phyloP scores from a whole-genome alignment of 495 filamentous ascomycete genomes.

The Neurospora hispaniola region DNA sequence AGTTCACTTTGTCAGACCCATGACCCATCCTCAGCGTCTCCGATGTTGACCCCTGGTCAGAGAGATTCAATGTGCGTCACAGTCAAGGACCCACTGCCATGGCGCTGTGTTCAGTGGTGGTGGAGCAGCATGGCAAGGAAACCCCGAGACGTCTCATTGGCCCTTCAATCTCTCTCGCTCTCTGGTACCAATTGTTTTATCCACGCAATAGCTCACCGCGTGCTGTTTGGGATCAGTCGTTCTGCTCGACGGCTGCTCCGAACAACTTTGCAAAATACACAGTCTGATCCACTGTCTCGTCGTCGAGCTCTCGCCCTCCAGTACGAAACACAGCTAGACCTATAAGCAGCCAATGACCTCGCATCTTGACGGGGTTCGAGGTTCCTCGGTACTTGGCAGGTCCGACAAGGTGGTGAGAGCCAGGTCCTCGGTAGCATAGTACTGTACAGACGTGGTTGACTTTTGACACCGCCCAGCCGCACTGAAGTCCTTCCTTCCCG shows the following conservation, averaged over 20 bases:
- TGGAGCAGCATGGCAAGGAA: neutral
- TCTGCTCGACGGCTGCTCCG: neutral
- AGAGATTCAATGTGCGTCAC: neutral
- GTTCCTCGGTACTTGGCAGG: neutral
- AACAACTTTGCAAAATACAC: neutral
- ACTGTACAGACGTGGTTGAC: neutral
- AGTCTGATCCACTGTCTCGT: neutral
- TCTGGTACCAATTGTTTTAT: neutral
- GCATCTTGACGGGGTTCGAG: neutral
- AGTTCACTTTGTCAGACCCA: neutral
- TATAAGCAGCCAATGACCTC: neutral
- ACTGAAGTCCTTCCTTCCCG: neutral
- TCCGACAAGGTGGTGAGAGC: neutral
- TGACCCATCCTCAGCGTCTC: neutral
- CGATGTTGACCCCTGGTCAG: neutral
- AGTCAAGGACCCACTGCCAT: neutral
- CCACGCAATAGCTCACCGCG: neutral
- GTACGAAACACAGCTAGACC: neutral
- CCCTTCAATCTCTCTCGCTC: neutral
- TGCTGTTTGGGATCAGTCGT: neutral
- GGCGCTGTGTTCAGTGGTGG: neutral
- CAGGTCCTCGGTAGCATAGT: neutral
- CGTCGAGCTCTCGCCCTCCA: neutral
- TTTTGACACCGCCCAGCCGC: neutral
- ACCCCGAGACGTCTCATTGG: neutral